phyloP scores from a whole-genome alignment of 2,329 filamentous ascomycete genomes.

The Paecilomyces sp. region DNA sequence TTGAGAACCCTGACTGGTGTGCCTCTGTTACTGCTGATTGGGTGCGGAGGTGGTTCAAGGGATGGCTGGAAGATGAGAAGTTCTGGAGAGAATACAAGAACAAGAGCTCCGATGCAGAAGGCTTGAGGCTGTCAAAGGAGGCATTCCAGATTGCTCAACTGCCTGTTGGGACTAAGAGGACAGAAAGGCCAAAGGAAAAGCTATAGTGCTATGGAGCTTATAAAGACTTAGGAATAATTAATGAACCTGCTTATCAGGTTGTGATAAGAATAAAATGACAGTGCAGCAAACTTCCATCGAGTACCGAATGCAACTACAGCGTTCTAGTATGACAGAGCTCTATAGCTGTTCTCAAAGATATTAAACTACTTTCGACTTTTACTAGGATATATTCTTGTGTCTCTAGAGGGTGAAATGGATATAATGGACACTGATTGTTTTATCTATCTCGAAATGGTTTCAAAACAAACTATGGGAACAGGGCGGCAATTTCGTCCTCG shows the following conservation, averaged over 20 bases:
- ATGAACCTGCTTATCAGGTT: too few species aligned
- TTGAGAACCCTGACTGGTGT: constrained; percentile 13
- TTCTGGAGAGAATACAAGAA: constrained; percentile 10
- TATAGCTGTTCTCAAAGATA: too few species aligned
- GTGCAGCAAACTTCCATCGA: too few species aligned
- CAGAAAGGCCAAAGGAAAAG: neutral
- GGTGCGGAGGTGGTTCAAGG: constrained; percentile 9
- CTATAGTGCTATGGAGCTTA: neutral
- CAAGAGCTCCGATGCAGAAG: constrained; percentile 11
- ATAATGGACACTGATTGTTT: neutral
- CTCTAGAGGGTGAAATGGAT: too few species aligned
- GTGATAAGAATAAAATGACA: too few species aligned
- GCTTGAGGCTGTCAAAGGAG: constrained; percentile 7
- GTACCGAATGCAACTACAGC: too few species aligned
- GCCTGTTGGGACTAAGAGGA: neutral
- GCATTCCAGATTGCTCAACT: constrained; percentile 4
- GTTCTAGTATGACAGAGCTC: too few species aligned
- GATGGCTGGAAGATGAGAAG: constrained; percentile 11
- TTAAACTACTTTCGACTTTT: too few species aligned
- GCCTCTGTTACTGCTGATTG: constrained; percentile 10
- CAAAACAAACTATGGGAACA: neutral
- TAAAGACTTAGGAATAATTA: too few species aligned
- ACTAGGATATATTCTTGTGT: too few species aligned
- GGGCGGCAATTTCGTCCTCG: neutral
- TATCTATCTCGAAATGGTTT: neutral